Evolutionary conservation across 2,329 filamentous ascomycete species (phyloP).

Genomic region (Fonsecaea monophora): DNA sequence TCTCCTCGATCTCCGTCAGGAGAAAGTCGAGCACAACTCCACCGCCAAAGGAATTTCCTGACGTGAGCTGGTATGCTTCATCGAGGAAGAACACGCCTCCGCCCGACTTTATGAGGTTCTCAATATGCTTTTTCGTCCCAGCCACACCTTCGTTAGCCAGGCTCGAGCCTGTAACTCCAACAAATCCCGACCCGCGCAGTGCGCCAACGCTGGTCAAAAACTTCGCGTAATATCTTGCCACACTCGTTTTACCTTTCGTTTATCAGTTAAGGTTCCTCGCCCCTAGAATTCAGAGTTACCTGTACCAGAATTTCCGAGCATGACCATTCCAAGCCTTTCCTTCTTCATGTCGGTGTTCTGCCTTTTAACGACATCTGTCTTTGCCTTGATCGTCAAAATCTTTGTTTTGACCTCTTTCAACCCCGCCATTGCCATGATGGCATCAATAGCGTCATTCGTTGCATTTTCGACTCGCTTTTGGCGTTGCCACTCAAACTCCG

Average conservation of each 20-base stretch:
- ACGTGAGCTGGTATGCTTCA: conserved; percentile 76
- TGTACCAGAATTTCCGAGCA: conserved; percentile 78
- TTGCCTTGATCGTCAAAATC: conserved; percentile 68
- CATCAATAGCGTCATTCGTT: conserved; percentile 63
- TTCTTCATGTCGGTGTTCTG: conserved; percentile 63
- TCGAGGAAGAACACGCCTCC: conserved; percentile 79
- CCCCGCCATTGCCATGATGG: conserved; percentile 73
- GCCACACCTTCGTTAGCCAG: conserved; percentile 68
- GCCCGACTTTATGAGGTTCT: conserved; percentile 62
- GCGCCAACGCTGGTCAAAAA: conserved; percentile 69
- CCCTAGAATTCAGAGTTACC: conserved; percentile 51
- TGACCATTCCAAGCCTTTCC: conserved; percentile 67
- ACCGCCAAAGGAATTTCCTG: conserved; percentile 64
- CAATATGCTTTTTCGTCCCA: conserved; percentile 63
- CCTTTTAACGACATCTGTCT: conserved; percentile 65
- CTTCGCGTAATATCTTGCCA: conserved; percentile 72
- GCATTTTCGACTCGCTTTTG: conserved; percentile 63
- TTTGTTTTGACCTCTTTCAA: conserved; percentile 71
- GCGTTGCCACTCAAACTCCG: conserved; percentile 63
- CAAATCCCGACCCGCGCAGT: conserved; percentile 65
- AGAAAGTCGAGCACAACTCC: conserved; percentile 72
- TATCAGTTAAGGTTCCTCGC: conserved; percentile 24
- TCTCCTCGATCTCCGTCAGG: conserved; percentile 74
- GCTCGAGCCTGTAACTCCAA: conserved; percentile 72
- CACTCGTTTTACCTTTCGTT: conserved; percentile 71